Base-by-base conservation (phyloP, 2,329 filamentous ascomycete genomes). In the Colletotrichum orbiculare region DNA sequence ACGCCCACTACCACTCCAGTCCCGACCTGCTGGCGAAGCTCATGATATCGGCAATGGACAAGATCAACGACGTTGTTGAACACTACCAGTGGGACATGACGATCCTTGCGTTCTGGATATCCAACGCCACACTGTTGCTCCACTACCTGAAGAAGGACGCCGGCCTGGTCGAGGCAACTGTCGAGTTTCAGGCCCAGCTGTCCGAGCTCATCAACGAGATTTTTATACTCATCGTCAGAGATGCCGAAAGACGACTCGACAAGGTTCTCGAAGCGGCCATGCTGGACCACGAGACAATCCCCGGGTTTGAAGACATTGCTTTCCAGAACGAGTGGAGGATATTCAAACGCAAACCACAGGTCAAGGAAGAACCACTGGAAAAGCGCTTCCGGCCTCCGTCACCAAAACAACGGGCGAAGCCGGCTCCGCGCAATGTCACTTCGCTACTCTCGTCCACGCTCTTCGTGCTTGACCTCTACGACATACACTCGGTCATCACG, bases 251-350 rank as follows among this genome's bases (percentile, higher is more conserved):
- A 70, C 90, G 96, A 68, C 92, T 99, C 82, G 96, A 99, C 81
- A 98, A 97, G 79, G 93, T 97, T 41, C 82, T 99, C 47, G 95
- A 98, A 75, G 85, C 88, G 35, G 94, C 94, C 17, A 97, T 99
- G 91, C 85, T 99, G 54, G 96, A 99, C 72, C 95, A 98, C 76
- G 96, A 99, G 79, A 97, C 94, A 0, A 99, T 99, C 68, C 95
- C 96, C 2, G 96, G 96, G 1, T 96, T 99, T 70, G 95, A 98
- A 74, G 95, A 97, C 73, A 93, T 99, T 65, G 90, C 93, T 6
- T 99, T 99, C 73, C 95, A 98, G 75, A 94, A 98, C 74, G 96
- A 99, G 76, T 99, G 96, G 96, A 97, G 97, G 72, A 85, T 99
- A 42, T 97, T 99, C 80, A 94, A 96, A 74, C 88, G 91, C 61